These are phyloP conservation scores for Boletus rufocinnamomeus DNA, from an alignment of 768 basidiomycete species.

Conservation along the genomic window DNA sequence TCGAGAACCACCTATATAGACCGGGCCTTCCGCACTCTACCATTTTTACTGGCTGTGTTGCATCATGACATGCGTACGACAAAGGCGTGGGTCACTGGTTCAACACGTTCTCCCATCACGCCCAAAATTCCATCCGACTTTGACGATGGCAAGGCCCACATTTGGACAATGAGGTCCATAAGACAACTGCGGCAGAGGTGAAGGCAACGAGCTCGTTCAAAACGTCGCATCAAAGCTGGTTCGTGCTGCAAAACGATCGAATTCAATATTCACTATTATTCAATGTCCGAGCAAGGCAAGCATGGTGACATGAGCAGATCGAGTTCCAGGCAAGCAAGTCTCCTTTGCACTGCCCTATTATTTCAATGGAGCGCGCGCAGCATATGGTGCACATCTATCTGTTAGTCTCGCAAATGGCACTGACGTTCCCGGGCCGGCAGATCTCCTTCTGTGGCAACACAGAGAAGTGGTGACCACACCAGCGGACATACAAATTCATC, in stretches of 20 bases:
- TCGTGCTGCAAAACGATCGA: not conserved
- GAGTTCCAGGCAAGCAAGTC: not conserved
- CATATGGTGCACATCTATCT: constrained; percentile 1
- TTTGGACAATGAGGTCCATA: not conserved
- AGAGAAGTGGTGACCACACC: constrained; percentile 3
- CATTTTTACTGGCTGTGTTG: constrained; percentile 2
- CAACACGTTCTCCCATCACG: not conserved
- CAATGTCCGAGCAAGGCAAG: constrained; percentile 7
- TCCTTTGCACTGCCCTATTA: not conserved
- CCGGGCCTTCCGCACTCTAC: constrained; percentile 2
- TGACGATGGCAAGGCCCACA: not conserved
- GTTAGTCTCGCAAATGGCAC: not conserved
- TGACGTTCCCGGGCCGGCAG: not conserved
- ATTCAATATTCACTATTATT: not conserved
- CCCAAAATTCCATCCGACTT: not conserved
- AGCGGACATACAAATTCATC: not conserved
- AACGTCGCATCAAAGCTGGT: not conserved
- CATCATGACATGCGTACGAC: constrained; percentile 9
- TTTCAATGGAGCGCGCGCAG: not conserved
- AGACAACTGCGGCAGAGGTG: not conserved
- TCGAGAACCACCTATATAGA: constrained; percentile 12
- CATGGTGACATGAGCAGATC: not conserved
- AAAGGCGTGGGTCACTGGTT: constrained; percentile 4
- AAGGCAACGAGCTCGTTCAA: not conserved
- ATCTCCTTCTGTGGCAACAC: constrained; percentile 8